These are phyloP conservation scores for Neofusicoccum umdonicola DNA, from an alignment of 2,329 filamentous ascomycete genomes.

Conservation along the genomic window DNA sequence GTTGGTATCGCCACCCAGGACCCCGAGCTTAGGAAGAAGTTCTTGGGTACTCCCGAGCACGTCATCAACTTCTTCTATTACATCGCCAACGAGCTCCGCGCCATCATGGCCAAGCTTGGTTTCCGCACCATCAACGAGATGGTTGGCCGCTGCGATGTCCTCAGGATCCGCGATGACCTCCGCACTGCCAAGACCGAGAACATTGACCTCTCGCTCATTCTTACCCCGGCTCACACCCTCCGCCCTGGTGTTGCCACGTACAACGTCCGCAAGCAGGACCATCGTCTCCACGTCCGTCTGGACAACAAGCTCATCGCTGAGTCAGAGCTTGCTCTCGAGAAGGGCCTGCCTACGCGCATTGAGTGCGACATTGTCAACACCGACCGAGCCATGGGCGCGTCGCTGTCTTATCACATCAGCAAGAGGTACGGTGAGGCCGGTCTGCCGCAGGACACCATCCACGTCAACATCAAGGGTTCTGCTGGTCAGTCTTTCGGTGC, in stretches of 20 bases:
- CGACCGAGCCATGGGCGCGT: conserved; percentile 88
- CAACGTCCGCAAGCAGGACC: conserved; percentile 97
- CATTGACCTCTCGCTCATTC: conserved; percentile 86
- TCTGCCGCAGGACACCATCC: conserved; percentile 87
- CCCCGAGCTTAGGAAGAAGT: conserved; percentile 90
- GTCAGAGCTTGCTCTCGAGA: conserved; percentile 90
- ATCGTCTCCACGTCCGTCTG: conserved; percentile 85
- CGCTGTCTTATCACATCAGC: conserved; percentile 92
- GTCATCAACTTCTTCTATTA: conserved; percentile 99
- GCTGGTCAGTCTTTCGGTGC: conserved; percentile 96
- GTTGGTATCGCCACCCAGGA: conserved; percentile 96
- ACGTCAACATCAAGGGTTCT: conserved; percentile 94
- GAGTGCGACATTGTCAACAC: conserved; percentile 97
- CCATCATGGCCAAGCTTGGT: conserved; percentile 94
- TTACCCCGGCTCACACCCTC: conserved; percentile 94
- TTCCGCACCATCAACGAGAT: conserved; percentile 97
- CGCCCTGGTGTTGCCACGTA: conserved; percentile 93
- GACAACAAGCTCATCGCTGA: conserved; percentile 98
- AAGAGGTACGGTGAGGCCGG: conserved; percentile 88
- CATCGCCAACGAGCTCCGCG: conserved; percentile 89
- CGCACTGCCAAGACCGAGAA: conserved; percentile 86
- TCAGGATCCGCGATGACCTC: conserved; percentile 85
- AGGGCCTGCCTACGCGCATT: conserved; percentile 86
- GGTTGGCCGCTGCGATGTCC: conserved; percentile 86
- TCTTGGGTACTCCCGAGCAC: conserved; percentile 87